These are phyloP conservation scores for Albophoma yamanashiensis DNA, from an alignment of 2,329 filamentous ascomycete species.

Conservation along the genomic window DNA sequence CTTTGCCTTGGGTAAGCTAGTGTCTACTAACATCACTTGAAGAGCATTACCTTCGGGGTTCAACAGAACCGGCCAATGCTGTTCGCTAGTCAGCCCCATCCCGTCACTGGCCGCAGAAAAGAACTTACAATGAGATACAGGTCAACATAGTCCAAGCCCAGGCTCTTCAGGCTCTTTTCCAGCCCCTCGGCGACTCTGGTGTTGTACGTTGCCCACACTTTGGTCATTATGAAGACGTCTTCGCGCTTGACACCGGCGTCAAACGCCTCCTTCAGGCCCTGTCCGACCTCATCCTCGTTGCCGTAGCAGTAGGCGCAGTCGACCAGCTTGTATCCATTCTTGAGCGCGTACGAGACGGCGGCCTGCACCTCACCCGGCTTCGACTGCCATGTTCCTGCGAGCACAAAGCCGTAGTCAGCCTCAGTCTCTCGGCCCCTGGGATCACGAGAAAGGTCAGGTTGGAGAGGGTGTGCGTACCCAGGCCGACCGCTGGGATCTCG, in stretches of 20 bases:
- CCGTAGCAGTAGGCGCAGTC: slow-evolving; percentile 69
- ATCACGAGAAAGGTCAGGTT: not conserved
- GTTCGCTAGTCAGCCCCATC: not conserved
- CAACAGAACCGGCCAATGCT: slow-evolving; percentile 75
- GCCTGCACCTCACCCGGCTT: slow-evolving; percentile 44
- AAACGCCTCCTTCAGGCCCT: slow-evolving; percentile 65
- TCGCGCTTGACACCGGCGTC: slow-evolving; percentile 60
- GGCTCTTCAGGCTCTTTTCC: slow-evolving; percentile 59
- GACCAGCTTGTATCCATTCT: slow-evolving; percentile 47
- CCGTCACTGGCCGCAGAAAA: not conserved
- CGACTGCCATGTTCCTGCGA: slow-evolving; percentile 54
- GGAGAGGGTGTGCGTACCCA: slow-evolving; percentile 32
- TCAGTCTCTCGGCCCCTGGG: not conserved
- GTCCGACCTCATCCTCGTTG: slow-evolving; percentile 76
- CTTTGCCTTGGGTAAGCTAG: slow-evolving; percentile 16
- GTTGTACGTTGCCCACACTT: slow-evolving; percentile 77
- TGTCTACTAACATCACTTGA: not conserved
- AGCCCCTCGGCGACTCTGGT: slow-evolving; percentile 57
- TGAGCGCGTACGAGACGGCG: slow-evolving; percentile 49
- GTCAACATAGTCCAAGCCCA: slow-evolving; percentile 75
- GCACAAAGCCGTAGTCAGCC: not conserved
- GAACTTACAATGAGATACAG: slow-evolving; percentile 54
- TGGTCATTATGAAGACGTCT: slow-evolving; percentile 75
- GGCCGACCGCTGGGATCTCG: slow-evolving; percentile 52
- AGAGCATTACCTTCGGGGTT: slow-evolving; percentile 56